A percentile compares a stretch with the other conserved stretches of the same genome.
Conservation (phyloP, 371 early-diverging fungal genomes). For the Basidiobolus meristosporus region DNA sequence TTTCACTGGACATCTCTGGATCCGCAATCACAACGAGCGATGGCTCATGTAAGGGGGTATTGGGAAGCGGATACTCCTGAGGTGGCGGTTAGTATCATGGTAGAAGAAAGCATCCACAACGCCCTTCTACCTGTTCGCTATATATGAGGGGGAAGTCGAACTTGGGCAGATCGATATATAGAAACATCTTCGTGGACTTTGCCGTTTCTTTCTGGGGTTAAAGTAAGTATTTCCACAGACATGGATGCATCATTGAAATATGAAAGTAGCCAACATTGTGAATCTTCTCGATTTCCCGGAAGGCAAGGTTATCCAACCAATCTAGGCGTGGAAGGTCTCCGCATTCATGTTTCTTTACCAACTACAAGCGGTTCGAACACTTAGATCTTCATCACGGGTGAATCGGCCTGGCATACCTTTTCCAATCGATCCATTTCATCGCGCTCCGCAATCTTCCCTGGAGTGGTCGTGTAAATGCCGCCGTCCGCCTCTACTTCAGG, state of each 20-base stretch:
- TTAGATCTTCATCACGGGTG: neutral
- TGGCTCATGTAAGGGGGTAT: neutral
- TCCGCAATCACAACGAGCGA: slow-evolving; percentile 12
- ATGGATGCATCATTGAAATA: too few relatives aligned
- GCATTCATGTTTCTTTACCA: slow-evolving; percentile 63
- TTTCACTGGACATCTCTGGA: slow-evolving; percentile 56
- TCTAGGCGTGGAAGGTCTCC: slow-evolving; percentile 67
- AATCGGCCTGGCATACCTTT: slow-evolving; percentile 22
- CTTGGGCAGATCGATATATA: slow-evolving; percentile 76
- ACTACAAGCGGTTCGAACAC: slow-evolving; percentile 12
- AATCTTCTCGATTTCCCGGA: slow-evolving; percentile 62
- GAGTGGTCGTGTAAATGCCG: slow-evolving; percentile 26
- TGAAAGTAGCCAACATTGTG: slow-evolving; percentile 42
- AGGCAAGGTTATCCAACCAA: slow-evolving; percentile 81
- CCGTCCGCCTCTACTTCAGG: slow-evolving; percentile 33
- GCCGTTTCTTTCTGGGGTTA: slow-evolving; percentile 21
- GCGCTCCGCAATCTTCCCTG: slow-evolving; percentile 24
- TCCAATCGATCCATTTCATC: slow-evolving; percentile 74
- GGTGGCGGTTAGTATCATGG: slow-evolving; percentile 6
- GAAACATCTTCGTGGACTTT: slow-evolving; percentile 29
- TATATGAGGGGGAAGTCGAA: slow-evolving; percentile 88
- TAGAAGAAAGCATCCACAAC: slow-evolving; percentile 12
- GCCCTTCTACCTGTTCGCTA: slow-evolving; percentile 43
- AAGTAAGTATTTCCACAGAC: neutral
- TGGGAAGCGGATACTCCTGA: slow-evolving; percentile 1